Evolutionary conservation across 208 protist species (phyloP).

Genomic region (Naegleria lovaniensis): DNA sequence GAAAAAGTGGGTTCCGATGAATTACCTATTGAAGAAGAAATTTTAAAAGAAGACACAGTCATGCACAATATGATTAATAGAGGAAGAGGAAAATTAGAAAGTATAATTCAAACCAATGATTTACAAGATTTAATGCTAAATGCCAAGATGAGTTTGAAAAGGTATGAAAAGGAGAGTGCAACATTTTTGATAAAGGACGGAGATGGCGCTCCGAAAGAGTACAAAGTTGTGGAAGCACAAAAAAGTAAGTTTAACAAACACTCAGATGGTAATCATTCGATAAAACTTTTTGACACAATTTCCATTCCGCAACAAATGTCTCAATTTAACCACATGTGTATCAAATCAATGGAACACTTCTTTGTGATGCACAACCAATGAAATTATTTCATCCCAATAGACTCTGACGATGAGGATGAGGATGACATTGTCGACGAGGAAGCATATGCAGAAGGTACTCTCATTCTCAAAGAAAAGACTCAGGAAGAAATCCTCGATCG

Average conservation of each 20-base stretch:
- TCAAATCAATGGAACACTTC: no score
- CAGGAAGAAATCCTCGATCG: not conserved
- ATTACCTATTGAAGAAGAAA: not conserved
- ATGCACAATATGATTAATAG: conserved; percentile 42
- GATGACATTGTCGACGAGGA: conserved; percentile 55
- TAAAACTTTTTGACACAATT: no score
- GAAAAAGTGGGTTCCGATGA: not conserved
- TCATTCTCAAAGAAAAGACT: not conserved
- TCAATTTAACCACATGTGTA: no score
- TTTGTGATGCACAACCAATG: no score
- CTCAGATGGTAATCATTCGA: no score
- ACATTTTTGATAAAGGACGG: conserved; percentile 60
- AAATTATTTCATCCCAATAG: no score
- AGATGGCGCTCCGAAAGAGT: not conserved
- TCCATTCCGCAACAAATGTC: no score
- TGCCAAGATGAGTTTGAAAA: conserved; percentile 69
- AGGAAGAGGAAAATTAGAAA: conserved; percentile 54
- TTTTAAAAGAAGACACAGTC: not conserved
- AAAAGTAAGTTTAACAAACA: not conserved
- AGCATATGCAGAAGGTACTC: conserved; percentile 33
- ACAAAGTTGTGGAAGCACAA: not conserved
- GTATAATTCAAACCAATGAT: conserved; percentile 75
- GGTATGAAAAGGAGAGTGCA: conserved; percentile 69
- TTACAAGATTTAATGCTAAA: conserved; percentile 72
- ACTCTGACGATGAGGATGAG: conserved; percentile 53